Evolutionary conservation across 1,284 basidiomycete species (phyloP).

Genomic region (Rhodotorula glutinis): DNA sequence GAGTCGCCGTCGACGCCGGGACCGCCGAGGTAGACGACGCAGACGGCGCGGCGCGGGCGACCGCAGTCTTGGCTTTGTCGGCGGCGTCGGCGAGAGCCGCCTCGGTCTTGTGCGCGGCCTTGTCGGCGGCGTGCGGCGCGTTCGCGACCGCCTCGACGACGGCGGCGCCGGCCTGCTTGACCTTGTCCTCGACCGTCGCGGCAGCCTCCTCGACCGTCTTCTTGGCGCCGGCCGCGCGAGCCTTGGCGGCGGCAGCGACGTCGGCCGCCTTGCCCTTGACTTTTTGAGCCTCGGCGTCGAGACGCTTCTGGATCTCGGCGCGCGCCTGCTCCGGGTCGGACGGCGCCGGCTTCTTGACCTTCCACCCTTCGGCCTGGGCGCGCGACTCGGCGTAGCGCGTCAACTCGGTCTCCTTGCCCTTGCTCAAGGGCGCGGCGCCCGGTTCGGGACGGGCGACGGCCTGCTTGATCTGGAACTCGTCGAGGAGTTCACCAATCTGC

Average conservation of each 20-base stretch:
- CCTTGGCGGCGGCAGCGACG: constrained; percentile 34
- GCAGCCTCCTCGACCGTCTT: constrained; percentile 35
- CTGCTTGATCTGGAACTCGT: constrained; percentile 60
- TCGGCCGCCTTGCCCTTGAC: constrained; percentile 31
- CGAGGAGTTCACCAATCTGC: constrained; percentile 71
- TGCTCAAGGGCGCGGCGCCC: constrained; percentile 40
- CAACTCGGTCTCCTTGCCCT: constrained; percentile 48
- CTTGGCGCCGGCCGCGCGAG: constrained; percentile 43
- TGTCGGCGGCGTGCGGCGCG: constrained; percentile 36
- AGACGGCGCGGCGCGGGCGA: not conserved
- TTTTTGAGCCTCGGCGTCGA: constrained; percentile 33
- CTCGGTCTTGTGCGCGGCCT: constrained; percentile 27
- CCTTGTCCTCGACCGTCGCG: constrained; percentile 27
- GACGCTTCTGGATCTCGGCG: constrained; percentile 44
- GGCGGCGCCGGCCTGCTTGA: constrained; percentile 36
- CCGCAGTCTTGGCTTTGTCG: constrained; percentile 11
- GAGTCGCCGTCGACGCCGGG: not conserved
- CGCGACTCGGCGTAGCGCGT: constrained; percentile 57
- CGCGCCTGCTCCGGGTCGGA: constrained; percentile 46
- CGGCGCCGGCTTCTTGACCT: constrained; percentile 44
- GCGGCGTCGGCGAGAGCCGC: constrained; percentile 17
- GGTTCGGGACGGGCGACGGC: constrained; percentile 48
- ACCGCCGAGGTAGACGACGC: not conserved
- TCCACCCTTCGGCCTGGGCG: constrained; percentile 43
- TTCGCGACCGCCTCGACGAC: constrained; percentile 31